phyloP scores from a whole-genome alignment of 345 rosid genomes.

The Euclidium syriacum region DNA sequence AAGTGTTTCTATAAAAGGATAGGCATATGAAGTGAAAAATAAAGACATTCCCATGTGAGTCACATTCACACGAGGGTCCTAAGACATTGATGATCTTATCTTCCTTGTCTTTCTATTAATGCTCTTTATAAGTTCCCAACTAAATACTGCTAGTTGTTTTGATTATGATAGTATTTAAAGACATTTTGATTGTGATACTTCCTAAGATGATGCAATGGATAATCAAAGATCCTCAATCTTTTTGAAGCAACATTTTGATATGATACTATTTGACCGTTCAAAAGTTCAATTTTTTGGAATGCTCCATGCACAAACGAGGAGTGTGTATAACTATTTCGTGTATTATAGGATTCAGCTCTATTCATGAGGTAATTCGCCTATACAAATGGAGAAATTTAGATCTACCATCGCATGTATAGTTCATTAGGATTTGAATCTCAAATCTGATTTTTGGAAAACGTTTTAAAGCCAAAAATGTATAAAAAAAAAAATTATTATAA shows the following conservation, averaged over 20 bases:
- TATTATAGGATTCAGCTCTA: no score
- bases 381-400: no score
- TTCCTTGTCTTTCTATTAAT: conserved; percentile 11
- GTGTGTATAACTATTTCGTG: neutral
- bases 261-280: neutral
- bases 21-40: conserved; percentile 1
- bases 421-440: no score
- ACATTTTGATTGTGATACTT: neutral
- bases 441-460: no score
- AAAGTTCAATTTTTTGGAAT: neutral
- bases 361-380: neutral
- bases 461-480: no score
- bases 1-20: conserved; percentile 7
- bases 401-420: no score
- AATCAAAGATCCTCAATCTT: neutral
- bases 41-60: conserved; percentile 26
- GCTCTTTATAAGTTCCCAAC: conserved; percentile 21
- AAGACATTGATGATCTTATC: conserved; percentile 22
- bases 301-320: neutral
- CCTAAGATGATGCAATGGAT: conserved; percentile 2
- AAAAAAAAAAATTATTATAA: no score
- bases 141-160: conserved; percentile 2
- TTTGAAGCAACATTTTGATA: neutral
- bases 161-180: neutral
- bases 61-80: conserved; percentile 25